Base-by-base conservation (phyloP, 225 moss, liverwort and hornwort species). In the Antitrichia curtipendula region DNA sequence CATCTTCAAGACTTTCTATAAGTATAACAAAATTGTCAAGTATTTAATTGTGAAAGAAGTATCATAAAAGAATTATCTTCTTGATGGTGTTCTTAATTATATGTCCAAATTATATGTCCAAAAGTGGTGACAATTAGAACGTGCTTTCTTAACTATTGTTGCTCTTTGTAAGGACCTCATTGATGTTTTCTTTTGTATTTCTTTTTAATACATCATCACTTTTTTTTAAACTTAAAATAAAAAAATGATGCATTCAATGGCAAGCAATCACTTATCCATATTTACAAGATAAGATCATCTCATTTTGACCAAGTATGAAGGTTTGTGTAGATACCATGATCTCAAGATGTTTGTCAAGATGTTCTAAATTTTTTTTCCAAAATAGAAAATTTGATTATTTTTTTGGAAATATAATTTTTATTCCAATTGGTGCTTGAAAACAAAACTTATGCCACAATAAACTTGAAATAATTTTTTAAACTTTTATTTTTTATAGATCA, bases 351-450 rank as follows among this genome's bases (percentile, higher is more conserved):
- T 25, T 70, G 1, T 14, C 1, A 25, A 41, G 24, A 14, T 69
- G 4, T 40, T 69, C 14, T 40, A 2, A 40, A 40, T 3, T 1
- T 4, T 23, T 14, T 24, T 40, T 40, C 20, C 10, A 23, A 21
- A 4, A 24, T 14, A 40, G 0, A 0, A 24, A 24, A 40, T 13
- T 3, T 24, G 4, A 69, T 40, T 40, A 40, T 7, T 7, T 38
- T 24, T 14, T 7, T 3, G 4, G 1, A 1, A 12, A 14, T 40
- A 69, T 13, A 17, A 24, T 69, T 38, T 66, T 41, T 16, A 70
- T 41, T 15, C 16, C 16, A 36, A 36, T 63, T 4, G 0, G 2
- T 63, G 5, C 0, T 0, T 0, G 1, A 0, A 2, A 65, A 1
- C 3, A 65, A 64, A 63, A 6, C 0, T 18, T 64, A 19, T 36